A percentile compares a stretch with the other conserved stretches of the same genome.
phyloP scores from a whole-genome alignment of 1,284 basidiomycete species.

The Ganoderma resinaceum region DNA sequence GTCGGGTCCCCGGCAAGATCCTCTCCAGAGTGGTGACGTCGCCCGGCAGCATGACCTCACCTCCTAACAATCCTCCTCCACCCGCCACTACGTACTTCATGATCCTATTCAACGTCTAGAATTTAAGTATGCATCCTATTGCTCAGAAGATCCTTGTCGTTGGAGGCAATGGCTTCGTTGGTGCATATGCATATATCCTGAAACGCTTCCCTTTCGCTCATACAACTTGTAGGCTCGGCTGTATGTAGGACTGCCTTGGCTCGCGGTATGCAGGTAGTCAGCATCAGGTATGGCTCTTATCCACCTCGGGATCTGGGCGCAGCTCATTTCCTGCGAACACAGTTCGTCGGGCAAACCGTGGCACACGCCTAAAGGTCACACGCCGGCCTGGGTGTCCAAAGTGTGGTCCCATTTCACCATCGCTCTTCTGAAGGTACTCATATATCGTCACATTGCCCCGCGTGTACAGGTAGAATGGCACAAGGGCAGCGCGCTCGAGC shows the following conservation, averaged over 20 bases:
- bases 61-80: too few species aligned
- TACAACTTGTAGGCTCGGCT: slow-evolving; percentile 75
- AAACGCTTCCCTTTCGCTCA: neutral
- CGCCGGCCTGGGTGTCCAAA: slow-evolving; percentile 84
- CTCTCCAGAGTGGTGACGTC: slow-evolving; percentile 1
- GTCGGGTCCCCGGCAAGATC: neutral
- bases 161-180: slow-evolving; percentile 95
- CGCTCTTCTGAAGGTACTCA: slow-evolving; percentile 10
- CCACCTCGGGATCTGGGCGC: slow-evolving; percentile 6
- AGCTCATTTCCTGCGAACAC: slow-evolving; percentile 10
- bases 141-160: slow-evolving; percentile 82
- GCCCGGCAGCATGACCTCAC: neutral
- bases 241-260: slow-evolving; percentile 88
- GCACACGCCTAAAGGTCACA: slow-evolving; percentile 87
- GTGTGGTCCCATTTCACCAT: slow-evolving; percentile 45
- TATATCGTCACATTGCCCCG: neutral
- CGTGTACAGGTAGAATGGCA: slow-evolving; percentile 80
- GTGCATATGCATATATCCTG: slow-evolving; percentile 47
- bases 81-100: too few species aligned
- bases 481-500: slow-evolving; percentile 79
- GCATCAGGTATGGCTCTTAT: slow-evolving; percentile 73
- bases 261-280: slow-evolving; percentile 87
- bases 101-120: neutral
- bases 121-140: slow-evolving; percentile 37
- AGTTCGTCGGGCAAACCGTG: slow-evolving; percentile 91